Evolutionary conservation across 805 yeast genomes (phyloP).

Genomic region (Saturnispora sekii): DNA sequence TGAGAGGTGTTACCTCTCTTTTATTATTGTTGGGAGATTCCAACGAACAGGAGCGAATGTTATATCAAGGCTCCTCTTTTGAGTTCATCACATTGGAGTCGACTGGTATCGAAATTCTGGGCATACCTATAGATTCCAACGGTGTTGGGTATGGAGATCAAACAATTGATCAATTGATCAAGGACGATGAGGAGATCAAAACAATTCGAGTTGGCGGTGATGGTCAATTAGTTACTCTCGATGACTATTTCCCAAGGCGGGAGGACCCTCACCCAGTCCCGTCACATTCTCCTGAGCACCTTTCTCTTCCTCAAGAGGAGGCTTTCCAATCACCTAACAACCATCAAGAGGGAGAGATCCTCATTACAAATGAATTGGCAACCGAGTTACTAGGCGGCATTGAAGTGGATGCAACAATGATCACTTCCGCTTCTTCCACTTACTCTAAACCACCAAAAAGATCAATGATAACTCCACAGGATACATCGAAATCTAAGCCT

Average conservation of each 20-base stretch:
- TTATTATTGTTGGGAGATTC: conserved; percentile 19
- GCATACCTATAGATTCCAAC: not conserved
- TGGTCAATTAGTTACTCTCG: conserved; percentile 23
- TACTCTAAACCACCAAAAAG: not conserved
- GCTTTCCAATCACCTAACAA: too few relatives aligned
- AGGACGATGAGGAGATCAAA: conserved; percentile 26
- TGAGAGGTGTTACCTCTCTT: conserved; percentile 32
- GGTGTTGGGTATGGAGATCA: conserved; percentile 21
- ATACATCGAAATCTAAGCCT: too few relatives aligned
- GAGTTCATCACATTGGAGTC: conserved; percentile 26
- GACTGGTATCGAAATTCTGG: conserved; percentile 9
- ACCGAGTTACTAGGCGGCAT: conserved; percentile 18
- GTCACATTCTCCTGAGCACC: not conserved
- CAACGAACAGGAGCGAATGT: not conserved
- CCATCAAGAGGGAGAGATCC: conserved; percentile 7
- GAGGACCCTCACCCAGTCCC: not conserved
- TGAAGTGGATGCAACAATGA: not conserved
- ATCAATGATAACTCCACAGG: too few relatives aligned
- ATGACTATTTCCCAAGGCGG: conserved; percentile 18
- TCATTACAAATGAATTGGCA: conserved; percentile 21
- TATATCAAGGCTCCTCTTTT: conserved; percentile 22
- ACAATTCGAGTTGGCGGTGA: conserved; percentile 20
- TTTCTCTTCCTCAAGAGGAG: too few relatives aligned
- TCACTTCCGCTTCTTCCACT: not conserved
- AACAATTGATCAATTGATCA: conserved; percentile 23